Percentiles rank a stretch among this genome's conserved stretches.
These are phyloP conservation scores for Monilinia fructicola DNA, from an alignment of 2,329 filamentous ascomycete genomes.

Conservation along the genomic window DNA sequence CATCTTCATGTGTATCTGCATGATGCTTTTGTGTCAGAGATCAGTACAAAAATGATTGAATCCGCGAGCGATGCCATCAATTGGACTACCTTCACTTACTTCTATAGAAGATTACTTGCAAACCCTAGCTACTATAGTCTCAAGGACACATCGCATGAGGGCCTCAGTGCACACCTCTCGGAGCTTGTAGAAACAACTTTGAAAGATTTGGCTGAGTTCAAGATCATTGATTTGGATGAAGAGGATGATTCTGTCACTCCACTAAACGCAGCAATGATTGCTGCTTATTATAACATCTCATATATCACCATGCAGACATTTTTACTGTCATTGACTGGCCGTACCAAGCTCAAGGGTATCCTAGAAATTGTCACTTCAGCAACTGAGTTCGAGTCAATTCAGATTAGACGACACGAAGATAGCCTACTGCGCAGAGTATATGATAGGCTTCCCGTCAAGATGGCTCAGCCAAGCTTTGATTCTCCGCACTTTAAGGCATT, in stretches of 20 bases:
- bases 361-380: constrained; percentile 96
- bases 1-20: constrained; percentile 89
- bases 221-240: constrained; percentile 94
- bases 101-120: constrained; percentile 89
- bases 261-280: constrained; percentile 96
- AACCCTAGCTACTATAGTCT: constrained; percentile 97
- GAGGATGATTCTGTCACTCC: constrained; percentile 87
- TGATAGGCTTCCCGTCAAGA: constrained; percentile 91
- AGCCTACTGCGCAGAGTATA: constrained; percentile 86
- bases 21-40: constrained; percentile 95
- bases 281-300: constrained; percentile 98
- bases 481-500: constrained; percentile 99
- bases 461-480: constrained; percentile 80
- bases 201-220: constrained; percentile 85
- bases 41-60: constrained; percentile 92
- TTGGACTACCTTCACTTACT: constrained; percentile 98
- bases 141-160: constrained; percentile 84
- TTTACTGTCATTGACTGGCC: constrained; percentile 80
- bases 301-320: constrained; percentile 99
- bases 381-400: constrained; percentile 92
- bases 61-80: constrained; percentile 97
- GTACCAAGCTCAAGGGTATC: constrained; percentile 94
- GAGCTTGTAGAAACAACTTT: constrained; percentile 91
- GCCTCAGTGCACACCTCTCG: constrained; percentile 89
- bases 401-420: constrained; percentile 91